Evolutionary conservation across 129 eudicot species (phyloP), one percentile per base, ranked within the genome.

Genomic region (Heracleum sosnowskyi): DNA sequence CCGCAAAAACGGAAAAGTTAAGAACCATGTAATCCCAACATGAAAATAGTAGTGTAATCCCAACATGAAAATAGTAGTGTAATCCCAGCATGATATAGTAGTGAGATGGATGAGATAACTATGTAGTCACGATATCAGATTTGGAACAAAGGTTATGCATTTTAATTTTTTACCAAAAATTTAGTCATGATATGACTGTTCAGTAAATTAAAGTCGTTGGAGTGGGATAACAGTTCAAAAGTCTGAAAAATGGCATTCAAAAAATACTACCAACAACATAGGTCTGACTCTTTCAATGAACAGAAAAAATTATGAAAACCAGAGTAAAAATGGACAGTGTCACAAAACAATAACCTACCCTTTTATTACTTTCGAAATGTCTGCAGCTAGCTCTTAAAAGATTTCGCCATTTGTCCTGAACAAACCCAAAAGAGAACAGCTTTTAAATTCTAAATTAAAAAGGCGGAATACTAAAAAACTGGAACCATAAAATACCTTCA

Each of bases 381-480:
- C 35, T 42, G 82, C 78, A 63, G 79, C 87, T 77, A 39, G 82
- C 80, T 51, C 82, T 78, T 12, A 81, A 36, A 84, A 84, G 87
- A 84, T 81, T 81, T 63, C 84, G 82, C 87, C 87, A 84, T 53
- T 84, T 84, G 77, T 84, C 87, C 87, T 81, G 42, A 51, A 31
- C 0, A 29, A 49, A 46, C 20, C 63, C 60, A 49, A 77, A 34
- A 3, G 26, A 18, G 33, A 35, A 44, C 39, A 78, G 7, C 0
- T 35, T 26, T 60, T 33, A 78, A 45, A 47, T 5, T 7, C 34
- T 47, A 22, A 42, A 12, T 2, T 22, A 60, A n/a, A 40, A 22
- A 10, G 46, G 62, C 17, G 0, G 60, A 34, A 77, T 39, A 49
- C 7, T 31, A 22, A 10, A 68, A 64, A 24, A 3, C 55, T 1